Percentiles rank a stretch among this genome's conserved stretches.
These are phyloP conservation scores for Didymosphaeria variabile DNA, from an alignment of 2,329 filamentous ascomycete species.

Conservation along the genomic window DNA sequence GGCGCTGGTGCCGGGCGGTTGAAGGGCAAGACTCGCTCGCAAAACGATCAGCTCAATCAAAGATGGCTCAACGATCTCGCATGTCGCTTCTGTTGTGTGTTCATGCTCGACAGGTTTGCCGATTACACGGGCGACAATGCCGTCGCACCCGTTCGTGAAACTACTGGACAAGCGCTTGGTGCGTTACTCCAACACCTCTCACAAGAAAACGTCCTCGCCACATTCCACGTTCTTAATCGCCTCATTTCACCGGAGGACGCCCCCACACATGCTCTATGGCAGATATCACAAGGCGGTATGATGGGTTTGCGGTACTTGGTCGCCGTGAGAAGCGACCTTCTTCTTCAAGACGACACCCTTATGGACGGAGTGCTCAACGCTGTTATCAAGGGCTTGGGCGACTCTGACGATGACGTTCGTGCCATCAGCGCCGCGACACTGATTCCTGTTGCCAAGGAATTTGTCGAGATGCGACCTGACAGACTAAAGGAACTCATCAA, in stretches of 20 bases:
- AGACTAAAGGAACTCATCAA: conserved; percentile 84
- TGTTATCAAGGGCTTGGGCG: conserved; percentile 93
- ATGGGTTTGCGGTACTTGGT: conserved; percentile 95
- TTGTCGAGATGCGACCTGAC: conserved; percentile 82
- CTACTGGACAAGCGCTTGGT: conserved; percentile 91
- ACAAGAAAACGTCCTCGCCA: conserved; percentile 78
- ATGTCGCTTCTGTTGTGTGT: conserved; percentile 92
- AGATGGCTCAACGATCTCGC: conserved; percentile 93
- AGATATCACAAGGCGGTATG: conserved; percentile 97
- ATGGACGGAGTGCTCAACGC: conserved; percentile 92
- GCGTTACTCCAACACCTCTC: conserved; percentile 87
- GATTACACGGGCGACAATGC: conserved; percentile 98
- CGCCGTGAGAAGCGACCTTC: conserved; percentile 89
- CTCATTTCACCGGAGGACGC: conserved; percentile 89
- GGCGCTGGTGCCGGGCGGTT: conserved; percentile 85
- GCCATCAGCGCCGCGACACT: conserved; percentile 97
- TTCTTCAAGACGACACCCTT: conserved; percentile 82
- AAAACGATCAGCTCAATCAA: conserved; percentile 83
- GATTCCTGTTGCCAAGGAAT: conserved; percentile 94
- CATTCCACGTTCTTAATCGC: conserved; percentile 84
- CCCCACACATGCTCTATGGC: conserved; percentile 80
- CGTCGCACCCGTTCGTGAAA: conserved; percentile 94
- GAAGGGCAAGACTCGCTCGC: conserved; percentile 71
- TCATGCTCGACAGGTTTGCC: conserved; percentile 97
- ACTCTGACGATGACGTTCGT: conserved; percentile 93